These are phyloP conservation scores for Diplotaxis tenuifolia DNA, from an alignment of 345 rosid species.

Conservation along the genomic window DNA sequence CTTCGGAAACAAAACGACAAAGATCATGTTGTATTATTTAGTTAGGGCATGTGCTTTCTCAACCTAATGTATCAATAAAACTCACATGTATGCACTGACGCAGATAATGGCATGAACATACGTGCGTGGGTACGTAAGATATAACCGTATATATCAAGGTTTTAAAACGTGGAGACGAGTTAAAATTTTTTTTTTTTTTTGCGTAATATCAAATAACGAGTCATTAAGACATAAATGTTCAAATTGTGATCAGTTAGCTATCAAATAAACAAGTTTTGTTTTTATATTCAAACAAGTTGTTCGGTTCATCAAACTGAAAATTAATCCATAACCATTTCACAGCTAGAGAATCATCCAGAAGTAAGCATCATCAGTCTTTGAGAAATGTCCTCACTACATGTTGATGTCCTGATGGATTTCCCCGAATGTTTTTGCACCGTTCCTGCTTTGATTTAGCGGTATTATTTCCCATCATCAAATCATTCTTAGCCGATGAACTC, in stretches of 20 bases:
- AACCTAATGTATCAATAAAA: slow-evolving; percentile 8
- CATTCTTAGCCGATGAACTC: slow-evolving; percentile 23
- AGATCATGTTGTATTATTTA: slow-evolving; percentile 5
- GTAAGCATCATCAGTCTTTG: slow-evolving; percentile 12
- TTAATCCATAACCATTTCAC: not conserved
- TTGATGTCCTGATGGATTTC: slow-evolving; percentile 19
- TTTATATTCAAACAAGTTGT: not conserved
- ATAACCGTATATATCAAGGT: not conserved
- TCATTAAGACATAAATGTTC: not conserved
- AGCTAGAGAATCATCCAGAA: not conserved
- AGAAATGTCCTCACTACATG: slow-evolving; percentile 24
- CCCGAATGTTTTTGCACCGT: slow-evolving; percentile 25
- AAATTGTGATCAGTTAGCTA: not conserved
- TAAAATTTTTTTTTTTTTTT: not conserved
- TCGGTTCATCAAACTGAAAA: not conserved
- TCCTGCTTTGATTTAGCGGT: slow-evolving; percentile 18
- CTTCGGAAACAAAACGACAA: slow-evolving; percentile 16
- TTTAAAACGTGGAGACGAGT: not conserved
- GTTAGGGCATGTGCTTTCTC: slow-evolving; percentile 1
- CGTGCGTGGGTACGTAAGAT: slow-evolving; percentile 17
- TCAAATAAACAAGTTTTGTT: too few relatives aligned
- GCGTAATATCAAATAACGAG: not conserved
- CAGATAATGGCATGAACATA: not conserved
- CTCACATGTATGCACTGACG: not conserved
- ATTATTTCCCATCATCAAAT: not conserved